Evolutionary conservation across 2,329 filamentous ascomycete genomes (phyloP), one percentile per base, ranked within the genome.

Genomic region (Aspergillus carbonarius): DNA sequence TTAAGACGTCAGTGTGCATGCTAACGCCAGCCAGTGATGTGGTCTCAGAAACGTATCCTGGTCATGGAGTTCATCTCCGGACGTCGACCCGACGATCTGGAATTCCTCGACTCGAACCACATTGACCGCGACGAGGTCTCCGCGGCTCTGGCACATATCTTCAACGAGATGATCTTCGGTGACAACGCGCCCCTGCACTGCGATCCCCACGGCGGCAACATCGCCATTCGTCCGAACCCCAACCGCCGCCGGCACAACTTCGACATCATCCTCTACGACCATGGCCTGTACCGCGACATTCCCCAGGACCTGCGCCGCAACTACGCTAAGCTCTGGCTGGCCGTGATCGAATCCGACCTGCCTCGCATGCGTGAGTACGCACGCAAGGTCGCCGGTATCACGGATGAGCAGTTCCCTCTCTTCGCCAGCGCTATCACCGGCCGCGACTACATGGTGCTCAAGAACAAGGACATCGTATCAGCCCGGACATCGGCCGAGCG

Each of bases 101-200:
- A 85, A 15, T 98, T 90, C 71, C 81, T 99, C 3, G 95, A 98
- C 74, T 80, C 83, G 6, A 90, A 96, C 72, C 84, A 86, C 58
- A 99, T 99, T 71, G 92, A 96, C 74, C 87, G 95, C 18, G 95
- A 98, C 71, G 93, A 98, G 75, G 95, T 99, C 5, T 96, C 93
- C 0, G 93, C 93, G 1, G 90, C 92, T 0, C 81, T 99, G 4
- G 89, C 95, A 0, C 87, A 88, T 59, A 92, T 99, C 59, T 99
- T 99, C 83, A 99, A 99, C 80, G 93, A 98, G 74, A 99, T 99
- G 95, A 97, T 99, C 66, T 99, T 99, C 66, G 93, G 93, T 50
- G 85, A 88, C 54, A 84, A 88, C 59, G 93, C 93, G 0, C 92
- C 95, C 0, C 79, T 99, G 39, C 95, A 99, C 78, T 99, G 95